Base-by-base conservation (phyloP, 2,329 filamentous ascomycete genomes). In the Mollisia scopiformis region DNA sequence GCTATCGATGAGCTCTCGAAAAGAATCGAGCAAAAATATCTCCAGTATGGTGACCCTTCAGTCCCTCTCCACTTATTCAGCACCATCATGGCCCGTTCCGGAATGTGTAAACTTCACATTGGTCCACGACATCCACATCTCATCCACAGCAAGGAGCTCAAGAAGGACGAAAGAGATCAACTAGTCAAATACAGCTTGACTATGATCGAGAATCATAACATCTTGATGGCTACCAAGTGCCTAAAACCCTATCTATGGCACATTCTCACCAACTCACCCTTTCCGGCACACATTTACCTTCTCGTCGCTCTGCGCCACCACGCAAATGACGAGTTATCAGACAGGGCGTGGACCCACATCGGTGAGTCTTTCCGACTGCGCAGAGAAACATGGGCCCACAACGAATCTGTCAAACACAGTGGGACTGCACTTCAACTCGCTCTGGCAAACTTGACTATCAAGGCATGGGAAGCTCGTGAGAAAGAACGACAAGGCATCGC, bases 11-110 rank as follows among this genome's bases (percentile, higher is more conserved):
- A 59, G 5, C 59, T 82, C 6, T 76, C 79, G 53, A 65, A 68
- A 7, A 64, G 56, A 10, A 62, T 79, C n/a, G 75, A 78, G 57
- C 66, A 72, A 46, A 75, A 75, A 33, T 79, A 75, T 46, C 61
- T 78, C 5, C 69, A 74, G 13, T 75, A 76, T 57, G 77, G 75
- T 66, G 75, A 80, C 59, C 69, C 75, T 6, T 66, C 72, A 1
- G 69, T 74, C 6, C 76, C 77, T 0, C 37, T 77, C 0, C 77
- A 80, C 55, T 8, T 62, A 61, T 33, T 72, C 35, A 62, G 69
- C 1, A 64, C 57, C 1, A 52, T 68, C 14, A 66, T 68, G 49
- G 56, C 61, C 1, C 52, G 52, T 2, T 47, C 52, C 1, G 33
- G 51, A 1, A 62, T 67, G 8, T 50, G 57, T 7, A 71, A 69